Conservation (phyloP, 129 eudicot species). For the Pittosporum tobira region DNA sequence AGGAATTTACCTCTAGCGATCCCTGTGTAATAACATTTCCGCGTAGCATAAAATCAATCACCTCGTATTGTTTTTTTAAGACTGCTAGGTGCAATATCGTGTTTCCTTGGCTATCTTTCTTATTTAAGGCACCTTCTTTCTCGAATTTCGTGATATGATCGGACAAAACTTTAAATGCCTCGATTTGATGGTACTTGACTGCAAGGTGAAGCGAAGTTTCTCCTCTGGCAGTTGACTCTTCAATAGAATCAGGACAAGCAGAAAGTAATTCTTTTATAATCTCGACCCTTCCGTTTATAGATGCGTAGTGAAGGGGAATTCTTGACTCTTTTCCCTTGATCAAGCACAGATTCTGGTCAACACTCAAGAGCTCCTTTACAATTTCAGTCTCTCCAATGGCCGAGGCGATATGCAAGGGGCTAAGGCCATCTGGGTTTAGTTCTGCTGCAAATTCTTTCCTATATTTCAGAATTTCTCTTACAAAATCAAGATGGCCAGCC, state of each 20-base stretch:
- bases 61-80: slow-evolving; percentile 31
- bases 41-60: slow-evolving; percentile 10
- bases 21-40: background rate
- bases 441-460: slow-evolving; percentile 1
- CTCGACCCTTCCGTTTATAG: slow-evolving; percentile 33
- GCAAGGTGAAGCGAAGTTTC: slow-evolving; percentile 40
- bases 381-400: slow-evolving; percentile 41
- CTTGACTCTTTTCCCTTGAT: too few relatives aligned
- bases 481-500: too few relatives aligned
- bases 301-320: slow-evolving; percentile 50
- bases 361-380: slow-evolving; percentile 39
- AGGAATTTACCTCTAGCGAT: slow-evolving; percentile 12
- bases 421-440: slow-evolving; percentile 33
- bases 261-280: slow-evolving; percentile 25
- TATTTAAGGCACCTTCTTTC: slow-evolving; percentile 24
- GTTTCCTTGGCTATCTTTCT: slow-evolving; percentile 28
- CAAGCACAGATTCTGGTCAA: slow-evolving; percentile 27
- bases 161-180: slow-evolving; percentile 20
- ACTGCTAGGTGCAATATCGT: slow-evolving; percentile 34
- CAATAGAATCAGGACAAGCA: slow-evolving; percentile 19
- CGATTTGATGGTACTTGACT: slow-evolving; percentile 29
- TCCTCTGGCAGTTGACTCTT: slow-evolving; percentile 21
- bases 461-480: background rate
- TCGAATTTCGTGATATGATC: slow-evolving; percentile 19
- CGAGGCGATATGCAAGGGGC: slow-evolving; percentile 51